Conservation (phyloP, 441 rosid species). For the Arabidopsis lyrata region DNA sequence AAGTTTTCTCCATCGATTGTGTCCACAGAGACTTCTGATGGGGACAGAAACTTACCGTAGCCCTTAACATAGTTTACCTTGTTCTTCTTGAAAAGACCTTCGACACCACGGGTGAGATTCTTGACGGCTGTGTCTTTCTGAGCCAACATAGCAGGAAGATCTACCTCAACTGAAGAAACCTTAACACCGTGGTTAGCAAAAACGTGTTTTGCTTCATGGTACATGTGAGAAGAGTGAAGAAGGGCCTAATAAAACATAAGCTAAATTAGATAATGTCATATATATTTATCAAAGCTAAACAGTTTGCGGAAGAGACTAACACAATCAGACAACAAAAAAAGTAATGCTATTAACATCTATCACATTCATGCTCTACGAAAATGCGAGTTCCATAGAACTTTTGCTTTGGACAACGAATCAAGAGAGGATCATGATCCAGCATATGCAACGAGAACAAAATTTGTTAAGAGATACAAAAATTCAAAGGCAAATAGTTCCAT, state of each 20-base stretch:
- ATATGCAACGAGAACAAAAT: slow-evolving; percentile 1
- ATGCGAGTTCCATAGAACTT: not conserved
- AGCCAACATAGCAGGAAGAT: slow-evolving; percentile 93
- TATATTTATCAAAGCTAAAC: slow-evolving; percentile 14
- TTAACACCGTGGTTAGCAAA: slow-evolving; percentile 93
- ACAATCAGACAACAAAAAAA: slow-evolving; percentile 14
- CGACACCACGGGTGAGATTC: slow-evolving; percentile 86
- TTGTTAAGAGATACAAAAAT: not conserved
- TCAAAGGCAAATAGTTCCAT: slow-evolving; percentile 21
- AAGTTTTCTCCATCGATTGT: slow-evolving; percentile 77
- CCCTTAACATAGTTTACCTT: slow-evolving; percentile 96
- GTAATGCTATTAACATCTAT: not conserved
- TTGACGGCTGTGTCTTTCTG: slow-evolving; percentile 97
- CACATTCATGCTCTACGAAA: not conserved
- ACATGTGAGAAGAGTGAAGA: slow-evolving; percentile 99
- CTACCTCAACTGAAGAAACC: slow-evolving; percentile 88
- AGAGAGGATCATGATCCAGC: slow-evolving; percentile 18
- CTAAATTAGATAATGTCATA: not conserved
- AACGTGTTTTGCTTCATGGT: slow-evolving; percentile 88
- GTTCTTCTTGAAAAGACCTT: slow-evolving; percentile 97
- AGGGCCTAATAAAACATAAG: slow-evolving; percentile 66
- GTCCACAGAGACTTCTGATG: slow-evolving; percentile 88
- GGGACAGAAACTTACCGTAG: slow-evolving; percentile 86
- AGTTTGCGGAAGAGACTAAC: slow-evolving; percentile 18
- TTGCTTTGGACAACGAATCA: slow-evolving; percentile 20